Conservation (phyloP, 2,329 filamentous ascomycete genomes). For the Nemania abortiva region DNA sequence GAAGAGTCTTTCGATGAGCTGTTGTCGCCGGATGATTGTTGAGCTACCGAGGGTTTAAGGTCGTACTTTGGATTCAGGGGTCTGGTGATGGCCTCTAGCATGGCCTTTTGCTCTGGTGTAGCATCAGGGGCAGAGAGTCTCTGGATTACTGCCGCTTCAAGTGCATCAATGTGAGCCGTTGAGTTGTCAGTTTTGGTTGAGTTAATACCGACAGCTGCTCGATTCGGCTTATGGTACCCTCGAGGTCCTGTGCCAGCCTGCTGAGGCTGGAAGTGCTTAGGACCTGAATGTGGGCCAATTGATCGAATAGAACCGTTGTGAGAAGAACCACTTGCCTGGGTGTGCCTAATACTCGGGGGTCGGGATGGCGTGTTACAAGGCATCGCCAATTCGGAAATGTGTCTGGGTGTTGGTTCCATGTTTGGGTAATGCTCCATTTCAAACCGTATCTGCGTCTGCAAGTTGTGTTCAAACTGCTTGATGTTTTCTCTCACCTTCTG, state of each 20-base stretch:
- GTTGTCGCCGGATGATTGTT: conserved; percentile 29
- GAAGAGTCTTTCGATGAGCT: conserved; percentile 29
- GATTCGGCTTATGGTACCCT: conserved; percentile 32
- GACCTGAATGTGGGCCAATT: conserved; percentile 25
- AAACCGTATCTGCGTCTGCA: conserved; percentile 50
- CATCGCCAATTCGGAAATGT: conserved; percentile 29
- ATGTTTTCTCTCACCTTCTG: conserved; percentile 60
- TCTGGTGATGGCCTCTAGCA: conserved; percentile 33
- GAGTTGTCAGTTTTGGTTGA: conserved; percentile 43
- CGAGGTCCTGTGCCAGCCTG: conserved; percentile 36
- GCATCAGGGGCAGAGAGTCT: conserved; percentile 31
- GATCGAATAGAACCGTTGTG: conserved; percentile 43
- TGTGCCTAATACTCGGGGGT: conserved; percentile 46
- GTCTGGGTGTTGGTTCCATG: conserved; percentile 36
- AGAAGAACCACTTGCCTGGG: conserved; percentile 42
- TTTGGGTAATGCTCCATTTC: conserved; percentile 37
- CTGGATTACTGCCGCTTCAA: conserved; percentile 45
- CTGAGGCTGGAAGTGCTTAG: conserved; percentile 38
- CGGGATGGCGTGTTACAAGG: conserved; percentile 43
- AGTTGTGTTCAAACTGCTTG: conserved; percentile 64
- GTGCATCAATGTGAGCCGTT: conserved; percentile 40
- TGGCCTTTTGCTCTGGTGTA: conserved; percentile 31
- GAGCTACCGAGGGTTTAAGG: conserved; percentile 5
- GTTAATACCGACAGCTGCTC: conserved; percentile 46
- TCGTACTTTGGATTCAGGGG: conserved; percentile 36